phyloP scores from a whole-genome alignment of 176 grass and related monocot species.

The Rhynchospora tenuis region DNA sequence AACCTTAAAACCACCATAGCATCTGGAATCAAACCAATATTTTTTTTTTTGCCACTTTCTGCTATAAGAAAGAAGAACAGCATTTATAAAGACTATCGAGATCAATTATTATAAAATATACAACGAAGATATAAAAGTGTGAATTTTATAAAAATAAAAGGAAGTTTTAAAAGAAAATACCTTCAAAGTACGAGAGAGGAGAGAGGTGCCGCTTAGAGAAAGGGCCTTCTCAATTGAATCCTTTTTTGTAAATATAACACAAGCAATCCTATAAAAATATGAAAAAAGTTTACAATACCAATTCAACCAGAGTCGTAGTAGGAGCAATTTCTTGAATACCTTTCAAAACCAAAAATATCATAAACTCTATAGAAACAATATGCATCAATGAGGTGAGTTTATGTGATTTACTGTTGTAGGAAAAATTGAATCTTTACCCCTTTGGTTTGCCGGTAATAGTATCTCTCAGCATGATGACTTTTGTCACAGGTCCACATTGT shows the following conservation, averaged over 20 bases:
- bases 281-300: neutral
- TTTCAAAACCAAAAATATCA: neutral
- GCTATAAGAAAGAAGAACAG: neutral
- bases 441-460: conserved; percentile 66
- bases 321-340: neutral
- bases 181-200: conserved; percentile 64
- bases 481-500: conserved; percentile 61
- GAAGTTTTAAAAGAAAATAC: conserved; percentile 29
- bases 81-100: neutral
- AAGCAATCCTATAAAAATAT: conserved; percentile 46
- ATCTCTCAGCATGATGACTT: conserved; percentile 60
- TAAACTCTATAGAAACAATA: conserved; percentile 14
- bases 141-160: neutral
- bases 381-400: neutral
- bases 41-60: neutral
- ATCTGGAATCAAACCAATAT: neutral
- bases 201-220: conserved; percentile 65
- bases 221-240: conserved; percentile 68
- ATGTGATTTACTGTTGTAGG: neutral
- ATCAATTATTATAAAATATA: neutral
- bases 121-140: neutral
- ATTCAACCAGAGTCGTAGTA: neutral
- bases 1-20: neutral
- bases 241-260: conserved; percentile 56
- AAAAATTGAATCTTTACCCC: conserved; percentile 38